Conservation (phyloP, 257 asterid genomes). For the Linderniella brevidens region DNA sequence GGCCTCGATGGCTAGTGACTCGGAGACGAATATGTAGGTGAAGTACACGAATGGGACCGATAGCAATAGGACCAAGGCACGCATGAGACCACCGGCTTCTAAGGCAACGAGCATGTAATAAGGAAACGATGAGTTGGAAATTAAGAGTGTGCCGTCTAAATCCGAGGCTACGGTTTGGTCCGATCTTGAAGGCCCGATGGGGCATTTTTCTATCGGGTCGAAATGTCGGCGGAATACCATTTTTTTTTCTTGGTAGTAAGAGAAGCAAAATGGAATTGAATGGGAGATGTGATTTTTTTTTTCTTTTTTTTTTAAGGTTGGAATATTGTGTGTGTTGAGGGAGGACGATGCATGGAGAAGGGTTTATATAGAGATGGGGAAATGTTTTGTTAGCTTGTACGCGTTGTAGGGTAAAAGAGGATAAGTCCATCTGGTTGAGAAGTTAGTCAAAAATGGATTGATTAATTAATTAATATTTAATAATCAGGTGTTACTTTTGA, state of each 20-base stretch:
- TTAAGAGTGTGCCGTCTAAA: conserved; percentile 66
- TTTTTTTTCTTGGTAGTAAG: too few relatives aligned
- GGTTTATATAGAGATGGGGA: background rate
- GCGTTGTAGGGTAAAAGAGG: too few relatives aligned
- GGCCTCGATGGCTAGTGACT: conserved; percentile 31
- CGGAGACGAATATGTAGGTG: conserved; percentile 43
- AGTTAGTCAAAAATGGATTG: too few relatives aligned
- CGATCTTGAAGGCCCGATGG: conserved; percentile 26
- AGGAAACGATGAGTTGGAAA: conserved; percentile 50
- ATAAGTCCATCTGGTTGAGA: too few relatives aligned
- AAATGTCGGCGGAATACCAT: conserved; percentile 16
- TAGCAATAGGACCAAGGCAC: conserved; percentile 40
- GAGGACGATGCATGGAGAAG: too few relatives aligned
- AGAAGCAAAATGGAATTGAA: too few relatives aligned
- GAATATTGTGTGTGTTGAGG: too few relatives aligned
- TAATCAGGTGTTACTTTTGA: too few relatives aligned
- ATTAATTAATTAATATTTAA: too few relatives aligned
- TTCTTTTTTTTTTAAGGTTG: too few relatives aligned
- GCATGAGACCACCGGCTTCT: conserved; percentile 63
- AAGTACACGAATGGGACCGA: conserved; percentile 45
- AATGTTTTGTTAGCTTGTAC: too few relatives aligned
- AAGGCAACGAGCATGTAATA: conserved; percentile 71
- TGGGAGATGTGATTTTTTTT: too few relatives aligned
- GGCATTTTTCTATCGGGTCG: conserved; percentile 40
- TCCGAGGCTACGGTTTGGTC: conserved; percentile 61